Evolutionary conservation across 2,329 filamentous ascomycete species (phyloP).

Genomic region (Diaporthe velutina): DNA sequence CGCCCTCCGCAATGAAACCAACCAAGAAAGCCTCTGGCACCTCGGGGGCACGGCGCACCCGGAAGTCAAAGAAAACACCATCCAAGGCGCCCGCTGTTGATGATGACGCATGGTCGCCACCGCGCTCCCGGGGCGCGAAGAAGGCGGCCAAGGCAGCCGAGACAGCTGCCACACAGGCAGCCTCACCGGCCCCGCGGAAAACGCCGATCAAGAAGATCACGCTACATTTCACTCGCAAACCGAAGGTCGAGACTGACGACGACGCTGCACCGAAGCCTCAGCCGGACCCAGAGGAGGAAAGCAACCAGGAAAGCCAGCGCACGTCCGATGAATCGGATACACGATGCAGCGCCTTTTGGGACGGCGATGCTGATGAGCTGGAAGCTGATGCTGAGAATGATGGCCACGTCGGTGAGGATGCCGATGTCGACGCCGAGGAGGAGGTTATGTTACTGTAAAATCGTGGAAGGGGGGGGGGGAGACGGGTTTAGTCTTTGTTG

Average conservation of each 20-base stretch:
- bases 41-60: background rate
- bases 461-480: background rate
- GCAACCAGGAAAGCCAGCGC: background rate
- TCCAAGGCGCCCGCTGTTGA: background rate
- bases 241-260: background rate
- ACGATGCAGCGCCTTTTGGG: too few relatives aligned
- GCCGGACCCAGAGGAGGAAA: background rate
- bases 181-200: background rate
- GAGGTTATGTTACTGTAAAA: conserved; percentile 24
- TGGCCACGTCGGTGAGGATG: background rate
- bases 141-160: background rate
- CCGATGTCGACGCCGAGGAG: conserved; percentile 6
- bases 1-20: background rate
- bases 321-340: background rate
- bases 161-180: background rate
- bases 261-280: background rate
- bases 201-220: conserved; percentile 8
- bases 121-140: background rate
- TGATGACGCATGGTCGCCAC: background rate
- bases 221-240: conserved; percentile 10
- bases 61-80: too few relatives aligned
- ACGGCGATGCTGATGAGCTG: background rate
- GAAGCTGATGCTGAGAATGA: background rate
- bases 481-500: too few relatives aligned
- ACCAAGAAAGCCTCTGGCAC: background rate